phyloP scores from a whole-genome alignment of 345 rosid genomes.

The Eucalyptus globulus region DNA sequence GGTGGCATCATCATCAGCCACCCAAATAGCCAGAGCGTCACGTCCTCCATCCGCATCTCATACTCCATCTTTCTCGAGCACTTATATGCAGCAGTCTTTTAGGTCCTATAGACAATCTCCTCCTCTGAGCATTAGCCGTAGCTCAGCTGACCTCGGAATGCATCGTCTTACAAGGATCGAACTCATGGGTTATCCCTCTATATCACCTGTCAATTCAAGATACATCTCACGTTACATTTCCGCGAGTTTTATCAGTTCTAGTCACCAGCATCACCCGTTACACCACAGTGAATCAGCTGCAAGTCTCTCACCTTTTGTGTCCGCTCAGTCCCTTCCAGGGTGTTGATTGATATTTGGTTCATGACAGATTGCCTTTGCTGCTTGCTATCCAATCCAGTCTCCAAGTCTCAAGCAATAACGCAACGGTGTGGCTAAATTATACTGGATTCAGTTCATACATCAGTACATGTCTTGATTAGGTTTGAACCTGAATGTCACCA shows the following conservation, averaged over 20 bases:
- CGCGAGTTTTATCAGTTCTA: conserved; percentile 24
- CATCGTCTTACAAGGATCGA: conserved; percentile 50
- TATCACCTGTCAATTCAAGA: conserved; percentile 56
- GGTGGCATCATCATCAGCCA: conserved; percentile 42
- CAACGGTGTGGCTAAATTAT: not conserved
- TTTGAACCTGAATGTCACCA: not conserved
- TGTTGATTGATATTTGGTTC: conserved; percentile 1
- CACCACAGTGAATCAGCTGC: conserved; percentile 75
- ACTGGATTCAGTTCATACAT: not conserved
- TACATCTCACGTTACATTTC: conserved; percentile 58
- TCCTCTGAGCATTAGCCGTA: conserved; percentile 37
- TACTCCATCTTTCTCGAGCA: conserved; percentile 32
- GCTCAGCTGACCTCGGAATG: conserved; percentile 59
- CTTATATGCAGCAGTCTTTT: conserved; percentile 49
- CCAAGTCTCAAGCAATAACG: not conserved
- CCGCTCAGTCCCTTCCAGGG: conserved; percentile 81
- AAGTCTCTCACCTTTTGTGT: conserved; percentile 83
- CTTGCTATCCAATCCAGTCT: not conserved
- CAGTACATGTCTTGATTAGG: not conserved
- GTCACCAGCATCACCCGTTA: conserved; percentile 37
- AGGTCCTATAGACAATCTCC: conserved; percentile 47
- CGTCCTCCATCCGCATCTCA: conserved; percentile 34
- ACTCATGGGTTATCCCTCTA: conserved; percentile 56
- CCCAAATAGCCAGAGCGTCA: conserved; percentile 33
- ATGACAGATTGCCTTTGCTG: not conserved